Conservation (phyloP, 805 yeast species). For the Ogataea henricii region DNA sequence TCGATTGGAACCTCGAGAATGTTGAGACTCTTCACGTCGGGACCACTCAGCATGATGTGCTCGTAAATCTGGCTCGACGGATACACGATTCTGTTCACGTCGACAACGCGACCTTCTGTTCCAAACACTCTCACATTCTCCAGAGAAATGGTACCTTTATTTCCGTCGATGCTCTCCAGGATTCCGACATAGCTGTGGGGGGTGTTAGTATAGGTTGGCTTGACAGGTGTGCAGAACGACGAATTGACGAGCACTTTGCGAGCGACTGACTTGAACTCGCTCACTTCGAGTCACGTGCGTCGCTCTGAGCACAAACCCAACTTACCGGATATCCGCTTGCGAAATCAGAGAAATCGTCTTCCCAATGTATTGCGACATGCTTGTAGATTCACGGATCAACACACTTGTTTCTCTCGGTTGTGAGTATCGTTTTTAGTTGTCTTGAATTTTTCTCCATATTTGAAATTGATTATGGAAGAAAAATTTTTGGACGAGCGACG, state of each 20-base stretch:
- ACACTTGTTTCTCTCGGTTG: too few species aligned
- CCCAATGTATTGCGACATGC: slow-evolving; percentile 91
- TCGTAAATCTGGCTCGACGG: slow-evolving; percentile 68
- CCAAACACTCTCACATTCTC: slow-evolving; percentile 81
- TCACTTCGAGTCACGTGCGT: too few species aligned
- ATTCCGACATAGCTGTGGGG: slow-evolving; percentile 79
- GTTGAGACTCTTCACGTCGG: slow-evolving; percentile 86
- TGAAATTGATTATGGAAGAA: slow-evolving; percentile 6
- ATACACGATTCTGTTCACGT: slow-evolving; percentile 72
- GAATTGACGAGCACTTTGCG: too few species aligned
- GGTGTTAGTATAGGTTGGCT: slow-evolving; percentile 1
- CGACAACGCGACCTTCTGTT: slow-evolving; percentile 83
- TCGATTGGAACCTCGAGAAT: slow-evolving; percentile 75
- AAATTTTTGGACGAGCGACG: slow-evolving; percentile 2
- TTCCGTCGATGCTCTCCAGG: slow-evolving; percentile 86
- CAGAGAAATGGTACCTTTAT: slow-evolving; percentile 85
- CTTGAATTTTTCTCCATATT: slow-evolving; percentile 4
- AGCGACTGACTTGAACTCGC: too few species aligned
- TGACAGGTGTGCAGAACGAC: too few species aligned
- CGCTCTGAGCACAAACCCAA: too few species aligned
- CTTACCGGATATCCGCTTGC: slow-evolving; percentile 66
- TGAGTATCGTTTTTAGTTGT: background rate
- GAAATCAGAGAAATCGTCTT: slow-evolving; percentile 82
- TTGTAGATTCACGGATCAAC: background rate
- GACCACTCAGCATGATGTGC: slow-evolving; percentile 82